These are phyloP conservation scores for Metschnikowia koreensis DNA, from an alignment of 805 yeast species.

Conservation along the genomic window DNA sequence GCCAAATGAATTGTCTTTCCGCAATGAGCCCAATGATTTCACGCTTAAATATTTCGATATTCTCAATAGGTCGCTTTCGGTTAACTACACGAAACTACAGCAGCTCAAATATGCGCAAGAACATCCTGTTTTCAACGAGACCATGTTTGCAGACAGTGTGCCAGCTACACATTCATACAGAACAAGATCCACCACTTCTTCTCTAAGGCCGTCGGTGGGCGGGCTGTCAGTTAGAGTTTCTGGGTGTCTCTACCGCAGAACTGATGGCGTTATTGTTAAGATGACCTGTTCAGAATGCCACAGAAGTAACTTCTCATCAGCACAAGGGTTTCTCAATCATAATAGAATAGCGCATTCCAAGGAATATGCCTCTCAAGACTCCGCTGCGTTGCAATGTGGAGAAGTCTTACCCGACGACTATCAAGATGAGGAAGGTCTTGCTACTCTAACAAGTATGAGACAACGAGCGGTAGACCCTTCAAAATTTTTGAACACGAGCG, in stretches of 20 bases:
- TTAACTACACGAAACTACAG: slow-evolving; percentile 31
- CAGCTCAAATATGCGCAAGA: slow-evolving; percentile 15
- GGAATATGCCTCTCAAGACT: slow-evolving; percentile 68
- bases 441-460: slow-evolving; percentile 35
- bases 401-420: slow-evolving; percentile 50
- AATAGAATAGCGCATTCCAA: slow-evolving; percentile 71
- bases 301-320: slow-evolving; percentile 68
- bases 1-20: slow-evolving; percentile 38
- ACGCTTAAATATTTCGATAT: slow-evolving; percentile 42
- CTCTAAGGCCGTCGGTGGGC: slow-evolving; percentile 48
- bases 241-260: slow-evolving; percentile 59
- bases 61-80: slow-evolving; percentile 32
- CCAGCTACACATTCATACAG: slow-evolving; percentile 34
- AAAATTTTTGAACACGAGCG: slow-evolving; percentile 39
- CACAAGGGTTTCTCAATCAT: slow-evolving; percentile 80
- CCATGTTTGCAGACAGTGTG: slow-evolving; percentile 10
- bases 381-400: slow-evolving; percentile 71
- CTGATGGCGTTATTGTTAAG: slow-evolving; percentile 69
- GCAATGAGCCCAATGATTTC: slow-evolving; percentile 45
- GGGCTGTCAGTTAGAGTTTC: slow-evolving; percentile 22
- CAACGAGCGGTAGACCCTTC: slow-evolving; percentile 41
- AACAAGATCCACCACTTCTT: slow-evolving; percentile 50
- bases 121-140: slow-evolving; percentile 15
- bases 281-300: slow-evolving; percentile 68
- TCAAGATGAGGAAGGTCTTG: slow-evolving; percentile 53